phyloP scores from a whole-genome alignment of 805 yeast species.

The Spathaspora sp. region DNA sequence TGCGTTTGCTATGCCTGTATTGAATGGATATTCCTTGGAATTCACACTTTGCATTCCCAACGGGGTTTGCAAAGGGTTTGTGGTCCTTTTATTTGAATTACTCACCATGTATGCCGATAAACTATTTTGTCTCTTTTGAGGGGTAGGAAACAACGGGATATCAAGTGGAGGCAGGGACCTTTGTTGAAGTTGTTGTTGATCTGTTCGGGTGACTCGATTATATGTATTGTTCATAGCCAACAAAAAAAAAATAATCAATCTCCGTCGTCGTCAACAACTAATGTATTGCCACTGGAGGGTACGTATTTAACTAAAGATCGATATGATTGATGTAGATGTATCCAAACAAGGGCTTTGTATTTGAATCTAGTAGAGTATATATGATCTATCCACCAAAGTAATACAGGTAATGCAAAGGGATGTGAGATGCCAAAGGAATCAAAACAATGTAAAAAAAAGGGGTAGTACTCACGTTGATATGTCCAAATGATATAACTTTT shows the following conservation, averaged over 20 bases:
- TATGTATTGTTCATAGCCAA: constrained; percentile 7
- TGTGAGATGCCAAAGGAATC: background rate
- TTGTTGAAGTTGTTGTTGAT: background rate
- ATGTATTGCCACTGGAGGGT: no score
- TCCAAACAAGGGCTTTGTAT: background rate
- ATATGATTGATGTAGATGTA: background rate
- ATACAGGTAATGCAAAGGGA: background rate
- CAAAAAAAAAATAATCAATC: background rate
- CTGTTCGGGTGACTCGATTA: constrained; percentile 3
- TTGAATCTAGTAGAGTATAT: background rate
- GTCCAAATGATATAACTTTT: background rate
- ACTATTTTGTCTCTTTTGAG: constrained; percentile 41
- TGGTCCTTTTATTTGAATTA: constrained; percentile 31
- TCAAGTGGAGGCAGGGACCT: background rate
- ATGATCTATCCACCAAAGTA: background rate
- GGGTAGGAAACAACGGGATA: constrained; percentile 8
- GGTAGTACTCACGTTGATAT: background rate
- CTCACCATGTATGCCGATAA: constrained; percentile 28
- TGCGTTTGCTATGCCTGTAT: constrained; percentile 1
- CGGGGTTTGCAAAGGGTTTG: constrained; percentile 17
- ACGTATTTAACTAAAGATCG: background rate
- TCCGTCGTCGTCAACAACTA: background rate
- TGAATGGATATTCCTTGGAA: constrained; percentile 4
- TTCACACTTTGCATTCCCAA: constrained; percentile 2
- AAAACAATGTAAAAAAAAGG: background rate